Conservation (phyloP, 2,329 filamentous ascomycete species). For the Dothidotthia symphoricarpi region DNA sequence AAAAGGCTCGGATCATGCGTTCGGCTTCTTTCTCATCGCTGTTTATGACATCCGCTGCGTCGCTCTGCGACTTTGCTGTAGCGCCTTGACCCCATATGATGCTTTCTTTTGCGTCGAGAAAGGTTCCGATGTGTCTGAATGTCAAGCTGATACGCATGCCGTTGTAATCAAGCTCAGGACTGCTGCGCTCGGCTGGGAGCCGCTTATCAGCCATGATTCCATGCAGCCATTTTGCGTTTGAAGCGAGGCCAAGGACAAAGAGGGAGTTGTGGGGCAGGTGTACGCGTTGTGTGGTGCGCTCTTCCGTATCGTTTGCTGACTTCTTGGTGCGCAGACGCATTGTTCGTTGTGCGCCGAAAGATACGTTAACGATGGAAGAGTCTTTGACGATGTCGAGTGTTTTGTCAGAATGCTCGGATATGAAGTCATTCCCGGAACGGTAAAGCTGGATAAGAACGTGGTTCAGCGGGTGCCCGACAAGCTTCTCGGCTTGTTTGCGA, state of each 20-base stretch:
- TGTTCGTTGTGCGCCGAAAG: conserved; percentile 83
- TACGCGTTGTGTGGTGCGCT: conserved; percentile 60
- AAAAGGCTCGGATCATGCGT: conserved; percentile 74
- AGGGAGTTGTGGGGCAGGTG: conserved; percentile 84
- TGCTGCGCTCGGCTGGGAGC: conserved; percentile 62
- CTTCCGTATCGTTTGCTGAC: conserved; percentile 33
- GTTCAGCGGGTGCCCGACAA: conserved; percentile 78
- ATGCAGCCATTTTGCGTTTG: conserved; percentile 87
- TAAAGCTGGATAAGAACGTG: conserved; percentile 93
- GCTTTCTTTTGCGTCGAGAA: conserved; percentile 62
- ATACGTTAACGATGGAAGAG: conserved; percentile 88
- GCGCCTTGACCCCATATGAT: conserved; percentile 93
- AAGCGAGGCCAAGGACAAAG: conserved; percentile 74
- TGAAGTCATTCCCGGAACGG: conserved; percentile 83
- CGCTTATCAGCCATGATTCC: conserved; percentile 89
- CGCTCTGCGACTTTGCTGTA: conserved; percentile 60
- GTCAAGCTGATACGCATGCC: conserved; percentile 88
- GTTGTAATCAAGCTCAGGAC: conserved; percentile 67
- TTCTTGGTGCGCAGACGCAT: conserved; percentile 84
- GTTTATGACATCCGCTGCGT: conserved; percentile 65
- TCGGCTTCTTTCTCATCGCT: conserved; percentile 66
- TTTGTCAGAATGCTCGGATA: conserved; percentile 96
- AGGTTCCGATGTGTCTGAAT: conserved; percentile 86
- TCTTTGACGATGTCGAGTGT: conserved; percentile 81
- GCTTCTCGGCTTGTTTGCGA: conserved; percentile 65